Percentiles rank a stretch among this genome's conserved stretches.
Evolutionary conservation across 352 stramenopile species (phyloP).

Genomic region (Globisporangium paroecandrum): DNA sequence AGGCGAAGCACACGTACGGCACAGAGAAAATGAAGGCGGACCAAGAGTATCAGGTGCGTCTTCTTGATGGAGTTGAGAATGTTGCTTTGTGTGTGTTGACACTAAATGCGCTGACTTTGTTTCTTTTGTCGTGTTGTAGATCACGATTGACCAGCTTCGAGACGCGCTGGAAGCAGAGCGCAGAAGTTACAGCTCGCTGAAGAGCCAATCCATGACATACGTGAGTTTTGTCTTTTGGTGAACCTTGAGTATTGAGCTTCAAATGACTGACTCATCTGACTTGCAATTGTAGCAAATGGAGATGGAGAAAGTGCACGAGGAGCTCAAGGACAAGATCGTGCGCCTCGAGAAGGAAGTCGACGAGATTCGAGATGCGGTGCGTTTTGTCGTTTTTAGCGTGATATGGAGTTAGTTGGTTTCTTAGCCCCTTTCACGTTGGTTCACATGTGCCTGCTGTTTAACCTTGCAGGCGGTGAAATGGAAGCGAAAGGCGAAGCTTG

Average conservation of each 20-base stretch:
- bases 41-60: slow-evolving; percentile 47
- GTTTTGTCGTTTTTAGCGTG: not conserved
- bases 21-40: slow-evolving; percentile 48
- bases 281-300: slow-evolving; percentile 25
- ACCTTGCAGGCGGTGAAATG: slow-evolving; percentile 36
- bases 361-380: slow-evolving; percentile 53
- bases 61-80: not conserved
- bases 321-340: slow-evolving; percentile 51
- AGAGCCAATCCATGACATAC: slow-evolving; percentile 37
- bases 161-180: slow-evolving; percentile 38
- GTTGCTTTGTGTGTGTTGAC: not conserved
- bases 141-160: slow-evolving; percentile 33
- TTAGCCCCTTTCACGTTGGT: not conserved
- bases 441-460: slow-evolving; percentile 7
- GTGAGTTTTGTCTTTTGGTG: slow-evolving; percentile 21
- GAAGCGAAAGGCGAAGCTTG: slow-evolving; percentile 72
- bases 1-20: slow-evolving; percentile 46
- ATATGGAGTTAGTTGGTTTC: not conserved
- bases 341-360: slow-evolving; percentile 67
- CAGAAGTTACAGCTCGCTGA: slow-evolving; percentile 27
- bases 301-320: slow-evolving; percentile 40
- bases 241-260: not conserved
- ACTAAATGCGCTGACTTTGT: not conserved
- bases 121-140: slow-evolving; percentile 17
- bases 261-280: slow-evolving; percentile 23